These are phyloP conservation scores for Mycena crocata DNA, from an alignment of 768 basidiomycete genomes.

Conservation along the genomic window DNA sequence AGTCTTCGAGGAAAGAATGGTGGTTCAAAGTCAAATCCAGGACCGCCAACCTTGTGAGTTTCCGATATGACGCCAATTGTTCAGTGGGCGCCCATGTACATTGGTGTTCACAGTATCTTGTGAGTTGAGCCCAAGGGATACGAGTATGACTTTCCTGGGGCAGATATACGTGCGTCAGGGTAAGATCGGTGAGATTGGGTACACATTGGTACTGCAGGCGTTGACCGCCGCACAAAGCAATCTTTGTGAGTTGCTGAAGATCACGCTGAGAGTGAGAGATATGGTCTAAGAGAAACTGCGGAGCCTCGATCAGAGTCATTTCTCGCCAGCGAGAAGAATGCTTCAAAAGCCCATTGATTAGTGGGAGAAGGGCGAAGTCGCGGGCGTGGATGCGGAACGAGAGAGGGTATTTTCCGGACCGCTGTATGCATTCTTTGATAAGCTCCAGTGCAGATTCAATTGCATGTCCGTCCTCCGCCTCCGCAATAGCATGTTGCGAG, in stretches of 20 bases:
- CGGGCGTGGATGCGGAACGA: not conserved
- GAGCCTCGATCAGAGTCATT: not conserved
- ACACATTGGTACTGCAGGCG: not conserved
- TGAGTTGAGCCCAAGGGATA: constrained; percentile 22
- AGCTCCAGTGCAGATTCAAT: constrained; percentile 5
- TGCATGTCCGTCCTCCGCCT: not conserved
- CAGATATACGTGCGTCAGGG: not conserved
- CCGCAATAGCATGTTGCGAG: not conserved
- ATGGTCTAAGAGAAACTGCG: not conserved
- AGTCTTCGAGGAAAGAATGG: too few relatives aligned
- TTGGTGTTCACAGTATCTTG: constrained; percentile 5
- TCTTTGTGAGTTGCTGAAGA: not conserved
- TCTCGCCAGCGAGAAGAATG: constrained; percentile 10
- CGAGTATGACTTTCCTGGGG: not conserved
- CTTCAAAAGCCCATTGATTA: not conserved
- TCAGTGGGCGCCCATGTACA: constrained; percentile 4
- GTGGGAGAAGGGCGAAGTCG: not conserved
- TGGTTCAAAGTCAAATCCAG: not conserved
- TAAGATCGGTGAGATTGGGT: constrained; percentile 18
- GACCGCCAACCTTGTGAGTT: constrained; percentile 3
- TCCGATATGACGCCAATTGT: not conserved
- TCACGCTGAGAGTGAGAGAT: not conserved
- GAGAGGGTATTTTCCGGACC: not conserved
- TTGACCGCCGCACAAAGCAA: not conserved
- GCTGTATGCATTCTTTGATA: constrained; percentile 1